These are phyloP conservation scores for Hirschfeldia incana DNA, from an alignment of 345 rosid genomes.

Conservation along the genomic window DNA sequence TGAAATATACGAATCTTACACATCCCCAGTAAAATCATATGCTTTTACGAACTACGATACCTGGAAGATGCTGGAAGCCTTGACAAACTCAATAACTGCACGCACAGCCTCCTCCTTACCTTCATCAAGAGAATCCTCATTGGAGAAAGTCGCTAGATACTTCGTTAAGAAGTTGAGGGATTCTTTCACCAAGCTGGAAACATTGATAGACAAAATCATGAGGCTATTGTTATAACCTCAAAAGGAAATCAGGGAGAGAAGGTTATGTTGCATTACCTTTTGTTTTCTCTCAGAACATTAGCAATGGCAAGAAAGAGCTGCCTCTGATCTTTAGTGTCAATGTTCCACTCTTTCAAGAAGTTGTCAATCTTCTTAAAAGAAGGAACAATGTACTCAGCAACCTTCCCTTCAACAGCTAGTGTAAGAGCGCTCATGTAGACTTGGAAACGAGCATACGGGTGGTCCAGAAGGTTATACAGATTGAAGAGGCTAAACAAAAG, in stretches of 20 bases:
- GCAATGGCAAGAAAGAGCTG: conserved; percentile 73
- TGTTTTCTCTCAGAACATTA: conserved; percentile 69
- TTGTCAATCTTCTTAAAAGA: conserved; percentile 79
- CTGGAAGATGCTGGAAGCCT: conserved; percentile 88
- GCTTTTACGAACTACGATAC: conserved; percentile 40
- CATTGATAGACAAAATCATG: conserved; percentile 12
- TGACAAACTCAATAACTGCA: conserved; percentile 77
- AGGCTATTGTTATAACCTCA: neutral
- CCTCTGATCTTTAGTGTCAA: conserved; percentile 78
- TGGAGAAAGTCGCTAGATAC: conserved; percentile 83
- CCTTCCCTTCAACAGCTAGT: conserved; percentile 76
- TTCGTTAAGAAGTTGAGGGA: conserved; percentile 72
- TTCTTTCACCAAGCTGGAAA: conserved; percentile 69
- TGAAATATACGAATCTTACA: neutral
- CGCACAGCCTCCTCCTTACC: conserved; percentile 91
- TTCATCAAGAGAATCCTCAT: conserved; percentile 72
- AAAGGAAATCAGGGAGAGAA: neutral
- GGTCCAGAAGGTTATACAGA: conserved; percentile 81
- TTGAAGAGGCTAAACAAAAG: conserved; percentile 74
- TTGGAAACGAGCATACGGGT: conserved; percentile 63
- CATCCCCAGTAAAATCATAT: neutral
- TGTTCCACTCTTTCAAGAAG: conserved; percentile 94
- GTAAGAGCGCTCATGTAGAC: conserved; percentile 79
- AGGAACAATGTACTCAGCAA: conserved; percentile 63
- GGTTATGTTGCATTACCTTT: conserved; percentile 52